Base-by-base conservation (phyloP, 2,329 filamentous ascomycete genomes). In the Graphiopsis chlorocephala region DNA sequence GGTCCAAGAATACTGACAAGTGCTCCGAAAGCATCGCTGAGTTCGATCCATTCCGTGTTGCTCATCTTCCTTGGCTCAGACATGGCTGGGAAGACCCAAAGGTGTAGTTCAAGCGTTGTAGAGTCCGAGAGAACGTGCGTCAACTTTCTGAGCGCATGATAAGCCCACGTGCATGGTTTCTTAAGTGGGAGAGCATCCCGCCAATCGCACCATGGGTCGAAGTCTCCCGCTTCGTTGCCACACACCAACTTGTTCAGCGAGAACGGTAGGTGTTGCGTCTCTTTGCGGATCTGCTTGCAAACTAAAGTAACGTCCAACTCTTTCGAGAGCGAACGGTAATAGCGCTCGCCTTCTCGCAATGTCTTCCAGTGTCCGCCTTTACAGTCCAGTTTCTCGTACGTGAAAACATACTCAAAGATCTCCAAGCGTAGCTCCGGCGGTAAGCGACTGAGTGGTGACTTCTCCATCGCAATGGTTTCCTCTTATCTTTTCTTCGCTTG, bases 361-460 rank as follows among this genome's bases (percentile, higher is more conserved):
- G 10, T 12, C n/a, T 31, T 26, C 45, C 57, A 47, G 25, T 29
- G 20, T 10, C 26, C 31, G 33, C 4, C 6, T 10, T 47, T 12
- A 11, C 35, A 47, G 23, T 8, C 25, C 33, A 45, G 8, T 17
- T 23, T 47, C 14, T 45, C 57, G 17, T 60, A 60, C 8, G 28
- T 48, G 20, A 48, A 60, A 25, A 60, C 45, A 38, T 60, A 60
- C 25, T 60, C 57, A 17, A 31, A 60, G 35, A 48, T 60, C 3
- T 29, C 14, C 5, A 15, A 3, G 15, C 57, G 35, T n/a, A 60
- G 35, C 35, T 60, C 45, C 6, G 57, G 11, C 4, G 53, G 53
- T 56, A 56, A n/a, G 12, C 53, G 53, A 38, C 11, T 26, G 3
- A 56, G 20, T 15, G n/a, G 53, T 20, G 53, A 56, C 8, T 20